phyloP scores from a whole-genome alignment of 106 monocot species.

The Hemerocallis citrina region DNA sequence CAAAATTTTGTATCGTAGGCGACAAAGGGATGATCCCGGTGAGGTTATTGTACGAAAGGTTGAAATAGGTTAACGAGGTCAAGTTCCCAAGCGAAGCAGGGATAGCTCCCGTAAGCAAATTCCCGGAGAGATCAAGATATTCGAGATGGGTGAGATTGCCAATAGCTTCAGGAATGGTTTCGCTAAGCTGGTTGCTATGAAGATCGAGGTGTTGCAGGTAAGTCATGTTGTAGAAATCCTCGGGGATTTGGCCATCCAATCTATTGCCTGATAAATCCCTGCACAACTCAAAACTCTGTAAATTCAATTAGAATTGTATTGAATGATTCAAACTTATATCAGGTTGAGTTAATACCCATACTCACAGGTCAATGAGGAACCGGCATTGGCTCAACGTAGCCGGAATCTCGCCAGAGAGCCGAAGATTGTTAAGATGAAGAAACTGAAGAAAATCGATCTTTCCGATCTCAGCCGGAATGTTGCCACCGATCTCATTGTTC shows the following conservation, averaged over 20 bases:
- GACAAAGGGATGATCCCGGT: constrained; percentile 69
- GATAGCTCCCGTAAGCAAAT: constrained; percentile 56
- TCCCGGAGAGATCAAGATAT: constrained; percentile 64
- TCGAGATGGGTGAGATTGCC: constrained; percentile 46
- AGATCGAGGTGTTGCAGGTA: constrained; percentile 67
- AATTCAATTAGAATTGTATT: constrained; percentile 11
- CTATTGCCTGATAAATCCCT: constrained; percentile 75
- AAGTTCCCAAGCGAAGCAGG: constrained; percentile 46
- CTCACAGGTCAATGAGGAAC: constrained; percentile 84
- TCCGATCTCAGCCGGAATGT: constrained; percentile 50
- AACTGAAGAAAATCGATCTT: constrained; percentile 46
- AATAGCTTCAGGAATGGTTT: constrained; percentile 46
- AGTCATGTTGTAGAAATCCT: constrained; percentile 58
- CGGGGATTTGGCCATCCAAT: constrained; percentile 65
- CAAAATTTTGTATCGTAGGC: constrained; percentile 67
- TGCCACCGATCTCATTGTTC: constrained; percentile 41
- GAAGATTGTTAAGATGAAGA: constrained; percentile 55
- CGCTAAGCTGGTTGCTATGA: constrained; percentile 51
- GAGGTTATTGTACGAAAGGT: constrained; percentile 82
- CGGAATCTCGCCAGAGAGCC: constrained; percentile 72
- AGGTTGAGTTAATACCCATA: background rate
- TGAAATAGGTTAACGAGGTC: constrained; percentile 44
- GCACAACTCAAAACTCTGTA: constrained; percentile 22
- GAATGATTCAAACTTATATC: background rate
- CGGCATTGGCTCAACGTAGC: constrained; percentile 47